Evolutionary conservation across 768 basidiomycete genomes (phyloP), one percentile per base, ranked within the genome.

Genomic region (Termitomyces bulborhizus): DNA sequence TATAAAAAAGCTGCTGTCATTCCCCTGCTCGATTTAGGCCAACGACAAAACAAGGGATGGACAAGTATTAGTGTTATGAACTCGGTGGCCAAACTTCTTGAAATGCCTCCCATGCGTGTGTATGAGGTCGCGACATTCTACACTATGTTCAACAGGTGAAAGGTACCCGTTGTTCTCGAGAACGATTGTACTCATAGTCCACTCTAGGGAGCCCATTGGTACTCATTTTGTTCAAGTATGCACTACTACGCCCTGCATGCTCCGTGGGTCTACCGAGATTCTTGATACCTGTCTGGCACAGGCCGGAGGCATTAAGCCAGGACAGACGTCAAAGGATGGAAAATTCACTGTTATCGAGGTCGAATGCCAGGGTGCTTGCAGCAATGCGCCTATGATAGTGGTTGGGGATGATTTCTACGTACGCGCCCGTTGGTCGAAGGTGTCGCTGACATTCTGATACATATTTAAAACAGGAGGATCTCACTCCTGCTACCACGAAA

Each of bases 121-220:
- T 99, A 99, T 69, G 97, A 99, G 72, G 97, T 99, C 49, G 96
- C 96, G 16, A 95, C 93, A 13, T 99, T 99, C 76, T 99, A 99
- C 73, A 99, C 97, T 63, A 98, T 99, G 96, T 98, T 98, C 81
- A 99, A 98, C 77, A 83, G 95, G 92, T 92, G 56, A 64, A 81
- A 26, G 36, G n/a, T 43, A 13, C 45, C 7, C 31, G 43, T 36
- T 37, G 7, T n/a, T 15, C 9, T 26, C 12, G n/a, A 44, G n/a
- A 44, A 31, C 29, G 6, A 48, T 4, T 6, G 39, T 34, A 8
- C 34, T 41, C 45, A 53, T 31, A 40, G n/a, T 40, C 3, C 13
- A 51, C 48, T 46, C 9, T 57, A 94, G 93, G 52, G 94, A 97
- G 71, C 96, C 95, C 5, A 92, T 98, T 53, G 95, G 93, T 27